These are phyloP conservation scores for Pseudocercospora cruenta DNA, from an alignment of 2,329 filamentous ascomycete species.

Conservation along the genomic window DNA sequence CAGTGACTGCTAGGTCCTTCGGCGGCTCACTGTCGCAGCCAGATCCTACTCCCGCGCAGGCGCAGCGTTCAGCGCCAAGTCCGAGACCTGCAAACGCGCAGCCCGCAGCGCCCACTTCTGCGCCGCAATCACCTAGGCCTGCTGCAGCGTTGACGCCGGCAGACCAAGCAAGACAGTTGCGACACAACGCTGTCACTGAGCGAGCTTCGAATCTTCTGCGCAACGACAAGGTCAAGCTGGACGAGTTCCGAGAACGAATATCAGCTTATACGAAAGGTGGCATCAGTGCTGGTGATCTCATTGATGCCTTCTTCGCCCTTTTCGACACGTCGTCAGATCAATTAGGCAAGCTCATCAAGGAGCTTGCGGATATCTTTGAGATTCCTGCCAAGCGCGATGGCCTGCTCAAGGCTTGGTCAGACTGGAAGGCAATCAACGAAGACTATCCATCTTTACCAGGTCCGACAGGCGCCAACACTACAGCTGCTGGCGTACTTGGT, in stretches of 20 bases:
- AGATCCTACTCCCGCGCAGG: slow-evolving; percentile 46
- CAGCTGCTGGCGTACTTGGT: slow-evolving; percentile 49
- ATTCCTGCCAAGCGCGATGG: slow-evolving; percentile 72
- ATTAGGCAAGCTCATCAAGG: slow-evolving; percentile 85
- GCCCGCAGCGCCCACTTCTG: slow-evolving; percentile 39
- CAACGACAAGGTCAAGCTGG: slow-evolving; percentile 74
- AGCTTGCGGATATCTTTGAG: slow-evolving; percentile 91
- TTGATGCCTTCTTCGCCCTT: slow-evolving; percentile 84
- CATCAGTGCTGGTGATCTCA: slow-evolving; percentile 74
- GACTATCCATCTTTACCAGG: slow-evolving; percentile 89
- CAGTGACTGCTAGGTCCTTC: slow-evolving; percentile 77
- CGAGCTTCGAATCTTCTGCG: slow-evolving; percentile 79
- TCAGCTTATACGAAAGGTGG: slow-evolving; percentile 73
- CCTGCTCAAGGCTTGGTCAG: slow-evolving; percentile 84
- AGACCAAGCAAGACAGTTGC: slow-evolving; percentile 77
- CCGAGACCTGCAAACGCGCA: slow-evolving; percentile 41
- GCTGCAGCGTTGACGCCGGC: slow-evolving; percentile 64
- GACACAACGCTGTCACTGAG: slow-evolving; percentile 83
- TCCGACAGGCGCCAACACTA: slow-evolving; percentile 65
- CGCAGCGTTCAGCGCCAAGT: slow-evolving; percentile 36
- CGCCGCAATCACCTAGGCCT: slow-evolving; percentile 39
- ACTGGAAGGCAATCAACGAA: slow-evolving; percentile 94
- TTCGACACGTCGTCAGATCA: slow-evolving; percentile 80
- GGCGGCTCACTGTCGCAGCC: slow-evolving; percentile 62
- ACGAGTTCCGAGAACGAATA: slow-evolving; percentile 76